A percentile compares a stretch with the other conserved stretches of the same genome.
These are phyloP conservation scores for Chrysanthemum lavandulifolium DNA, from an alignment of 129 eudicot genomes.

Conservation along the genomic window DNA sequence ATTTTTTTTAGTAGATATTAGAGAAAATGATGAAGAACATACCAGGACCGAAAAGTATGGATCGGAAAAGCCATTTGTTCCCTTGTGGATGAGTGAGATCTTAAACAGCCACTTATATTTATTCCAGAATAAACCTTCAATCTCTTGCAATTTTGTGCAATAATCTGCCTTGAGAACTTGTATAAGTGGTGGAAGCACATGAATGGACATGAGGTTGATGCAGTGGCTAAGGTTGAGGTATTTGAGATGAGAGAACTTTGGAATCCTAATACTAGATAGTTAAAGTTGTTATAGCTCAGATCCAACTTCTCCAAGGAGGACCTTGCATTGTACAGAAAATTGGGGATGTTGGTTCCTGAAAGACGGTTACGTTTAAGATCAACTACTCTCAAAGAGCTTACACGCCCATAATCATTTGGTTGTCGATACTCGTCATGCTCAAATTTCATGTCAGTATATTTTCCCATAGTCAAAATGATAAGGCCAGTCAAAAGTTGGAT, in stretches of 20 bases:
- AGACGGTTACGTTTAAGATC: background rate
- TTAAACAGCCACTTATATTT: slow-evolving; percentile 5
- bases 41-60: background rate
- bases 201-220: too few species aligned
- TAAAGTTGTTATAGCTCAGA: background rate
- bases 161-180: too few species aligned
- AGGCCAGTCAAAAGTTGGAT: too few species aligned
- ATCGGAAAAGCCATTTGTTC: too few species aligned
- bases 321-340: background rate
- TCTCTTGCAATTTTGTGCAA: too few species aligned
- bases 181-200: too few species aligned
- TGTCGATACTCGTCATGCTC: background rate
- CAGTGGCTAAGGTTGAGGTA: too few species aligned
- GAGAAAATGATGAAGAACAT: background rate
- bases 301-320: background rate
- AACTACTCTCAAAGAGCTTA: too few species aligned
- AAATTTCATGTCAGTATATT: background rate
- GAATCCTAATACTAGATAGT: too few species aligned
- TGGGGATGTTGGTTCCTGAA: background rate
- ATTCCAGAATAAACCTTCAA: too few species aligned
- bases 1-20: background rate
- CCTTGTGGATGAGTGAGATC: background rate
- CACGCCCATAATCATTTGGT: background rate
- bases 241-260: too few species aligned
- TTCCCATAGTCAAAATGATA: background rate